Evolutionary conservation across 1,139 yeast genomes (phyloP).

Genomic region (Pichia sp.): DNA sequence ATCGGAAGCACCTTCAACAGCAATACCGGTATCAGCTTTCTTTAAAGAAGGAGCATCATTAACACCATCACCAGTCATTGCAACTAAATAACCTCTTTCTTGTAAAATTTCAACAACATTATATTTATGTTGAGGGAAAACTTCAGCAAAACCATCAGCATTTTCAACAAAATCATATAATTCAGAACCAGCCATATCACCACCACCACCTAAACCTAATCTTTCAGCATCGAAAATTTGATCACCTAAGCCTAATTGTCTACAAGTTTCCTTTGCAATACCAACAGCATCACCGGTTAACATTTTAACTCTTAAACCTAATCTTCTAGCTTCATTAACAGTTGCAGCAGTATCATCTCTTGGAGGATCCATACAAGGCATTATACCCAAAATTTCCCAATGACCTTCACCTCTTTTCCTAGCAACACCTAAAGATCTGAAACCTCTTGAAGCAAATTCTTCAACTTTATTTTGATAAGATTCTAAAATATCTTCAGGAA

Average conservation of each 20-base stretch:
- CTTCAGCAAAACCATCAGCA: conserved; percentile 97
- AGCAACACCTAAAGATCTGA: conserved; percentile 98
- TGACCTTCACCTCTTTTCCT: conserved; percentile 99
- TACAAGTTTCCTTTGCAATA: conserved; percentile 97
- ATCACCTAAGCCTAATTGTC: conserved; percentile 95
- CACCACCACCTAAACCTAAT: conserved; percentile 87
- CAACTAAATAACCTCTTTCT: conserved; percentile 90
- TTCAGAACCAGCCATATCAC: conserved; percentile 95
- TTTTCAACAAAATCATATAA: conserved; percentile 93
- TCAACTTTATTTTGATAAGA: conserved; percentile 95
- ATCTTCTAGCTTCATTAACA: conserved; percentile 84
- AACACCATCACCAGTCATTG: conserved; percentile 99
- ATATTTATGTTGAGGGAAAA: conserved; percentile 94
- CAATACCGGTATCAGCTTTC: conserved; percentile 96
- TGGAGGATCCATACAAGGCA: conserved; percentile 99
- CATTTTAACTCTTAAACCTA: conserved; percentile 96
- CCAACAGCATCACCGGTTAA: conserved; percentile 99
- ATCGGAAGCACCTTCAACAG: conserved; percentile 95
- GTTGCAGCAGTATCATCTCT: conserved; percentile 97
- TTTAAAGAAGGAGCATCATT: conserved; percentile 94
- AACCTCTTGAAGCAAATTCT: conserved; percentile 97
- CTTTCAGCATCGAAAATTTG: conserved; percentile 97
- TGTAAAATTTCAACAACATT: conserved; percentile 86
- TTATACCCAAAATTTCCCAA: conserved; percentile 96
- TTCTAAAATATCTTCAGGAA: conserved; percentile 91